These are phyloP conservation scores for Saussurea involucrata DNA, from an alignment of 129 eudicot species.

Conservation along the genomic window DNA sequence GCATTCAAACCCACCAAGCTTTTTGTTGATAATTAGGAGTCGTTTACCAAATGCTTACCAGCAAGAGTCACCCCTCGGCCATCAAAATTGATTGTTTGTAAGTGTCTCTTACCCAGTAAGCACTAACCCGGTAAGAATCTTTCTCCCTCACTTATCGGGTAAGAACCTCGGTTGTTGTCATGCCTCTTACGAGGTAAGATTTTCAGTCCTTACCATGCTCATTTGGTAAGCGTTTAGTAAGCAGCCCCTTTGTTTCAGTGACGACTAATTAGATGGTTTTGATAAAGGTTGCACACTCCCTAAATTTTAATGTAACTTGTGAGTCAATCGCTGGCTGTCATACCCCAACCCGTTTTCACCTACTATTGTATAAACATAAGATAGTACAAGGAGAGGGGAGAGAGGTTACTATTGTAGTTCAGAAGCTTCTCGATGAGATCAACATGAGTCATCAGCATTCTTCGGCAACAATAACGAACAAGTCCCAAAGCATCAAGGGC, in stretches of 20 bases:
- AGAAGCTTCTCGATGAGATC: constrained; percentile 98
- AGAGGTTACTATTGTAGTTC: constrained; percentile 73
- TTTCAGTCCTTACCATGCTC: no score
- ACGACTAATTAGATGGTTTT: no score
- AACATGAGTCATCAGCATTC: constrained; percentile 98
- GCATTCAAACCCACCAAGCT: not conserved
- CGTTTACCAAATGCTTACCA: not conserved
- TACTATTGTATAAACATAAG: not conserved
- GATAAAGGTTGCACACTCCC: no score
- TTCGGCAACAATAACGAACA: constrained; percentile 91
- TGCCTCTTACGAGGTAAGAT: not conserved
- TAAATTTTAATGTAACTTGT: not conserved
- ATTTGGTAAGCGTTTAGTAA: no score
- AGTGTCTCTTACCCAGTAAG: not conserved
- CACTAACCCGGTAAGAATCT: not conserved
- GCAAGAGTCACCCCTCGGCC: not conserved
- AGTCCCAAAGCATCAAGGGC: constrained; percentile 87
- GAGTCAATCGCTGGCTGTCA: not conserved
- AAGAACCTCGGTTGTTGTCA: not conserved
- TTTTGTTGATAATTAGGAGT: no score
- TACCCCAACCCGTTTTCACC: not conserved
- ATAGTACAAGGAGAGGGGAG: not conserved
- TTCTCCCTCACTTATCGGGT: not conserved
- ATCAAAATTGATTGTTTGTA: no score
- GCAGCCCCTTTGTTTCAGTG: no score